Conservation (phyloP, 1,284 basidiomycete genomes). For the Agaricales sp. region DNA sequence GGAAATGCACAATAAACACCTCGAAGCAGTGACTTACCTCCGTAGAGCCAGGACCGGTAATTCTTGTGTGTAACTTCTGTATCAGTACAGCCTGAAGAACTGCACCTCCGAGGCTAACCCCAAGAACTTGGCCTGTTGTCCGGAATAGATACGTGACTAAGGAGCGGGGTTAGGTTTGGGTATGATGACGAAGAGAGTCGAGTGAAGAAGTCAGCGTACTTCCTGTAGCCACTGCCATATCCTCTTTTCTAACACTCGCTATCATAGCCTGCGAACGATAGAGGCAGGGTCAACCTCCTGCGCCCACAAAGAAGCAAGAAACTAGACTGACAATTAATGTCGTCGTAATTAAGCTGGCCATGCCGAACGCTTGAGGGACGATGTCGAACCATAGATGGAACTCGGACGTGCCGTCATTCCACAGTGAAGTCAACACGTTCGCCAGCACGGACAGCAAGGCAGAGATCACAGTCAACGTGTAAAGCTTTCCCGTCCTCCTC, state of each 20-base stretch:
- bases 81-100: conserved; percentile 70
- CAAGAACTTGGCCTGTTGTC: conserved; percentile 85
- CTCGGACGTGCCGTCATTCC: conserved; percentile 51
- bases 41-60: conserved; percentile 63
- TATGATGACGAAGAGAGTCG: conserved; percentile 1
- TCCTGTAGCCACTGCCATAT: conserved; percentile 81
- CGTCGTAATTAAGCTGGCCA: conserved; percentile 74
- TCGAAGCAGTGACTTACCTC: conserved; percentile 39
- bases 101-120: conserved; percentile 77
- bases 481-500: conserved; percentile 75
- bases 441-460: conserved; percentile 43
- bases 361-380: conserved; percentile 73
- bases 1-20: conserved; percentile 11
- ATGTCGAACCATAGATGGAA: conserved; percentile 71
- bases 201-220: conserved; percentile 40
- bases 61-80: conserved; percentile 55
- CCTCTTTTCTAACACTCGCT: conserved; percentile 67
- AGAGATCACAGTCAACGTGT: conserved; percentile 57
- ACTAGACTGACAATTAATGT: conserved; percentile 60
- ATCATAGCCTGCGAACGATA: conserved; percentile 61
- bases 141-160: conserved; percentile 85
- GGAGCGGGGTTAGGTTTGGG: conserved; percentile 6
- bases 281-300: conserved; percentile 6
- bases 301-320: conserved; percentile 7
- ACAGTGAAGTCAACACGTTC: conserved; percentile 45